Percentiles rank a stretch among this genome's conserved stretches.
Evolutionary conservation across 2,329 filamentous ascomycete genomes (phyloP).

Genomic region (Ophiocordyceps australis): DNA sequence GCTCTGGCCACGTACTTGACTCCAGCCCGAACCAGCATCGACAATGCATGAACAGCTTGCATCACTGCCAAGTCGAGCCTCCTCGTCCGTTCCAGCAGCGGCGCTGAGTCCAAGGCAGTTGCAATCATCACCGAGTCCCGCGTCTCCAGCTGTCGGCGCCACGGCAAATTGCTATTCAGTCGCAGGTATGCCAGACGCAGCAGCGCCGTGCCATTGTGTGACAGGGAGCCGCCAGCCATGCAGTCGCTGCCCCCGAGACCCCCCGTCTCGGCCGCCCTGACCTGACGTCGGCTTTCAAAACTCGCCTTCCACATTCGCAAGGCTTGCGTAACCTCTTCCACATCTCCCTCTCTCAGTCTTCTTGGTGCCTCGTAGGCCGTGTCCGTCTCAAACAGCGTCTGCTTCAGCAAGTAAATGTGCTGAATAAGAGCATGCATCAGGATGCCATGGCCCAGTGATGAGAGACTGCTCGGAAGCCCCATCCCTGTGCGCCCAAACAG

Average conservation of each 20-base stretch:
- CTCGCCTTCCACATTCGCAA: slow-evolving; percentile 38
- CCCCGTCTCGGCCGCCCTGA: slow-evolving; percentile 27
- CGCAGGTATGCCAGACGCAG: slow-evolving; percentile 44
- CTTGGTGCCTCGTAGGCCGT: slow-evolving; percentile 30
- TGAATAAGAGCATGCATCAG: slow-evolving; percentile 56
- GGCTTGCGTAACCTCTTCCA: slow-evolving; percentile 36
- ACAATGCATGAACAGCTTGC: slow-evolving; percentile 50
- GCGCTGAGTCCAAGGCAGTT: slow-evolving; percentile 37
- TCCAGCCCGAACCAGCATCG: slow-evolving; percentile 44
- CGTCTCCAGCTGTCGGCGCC: slow-evolving; percentile 44
- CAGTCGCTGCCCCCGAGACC: slow-evolving; percentile 28
- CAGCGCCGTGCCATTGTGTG: slow-evolving; percentile 46
- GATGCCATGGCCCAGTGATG: slow-evolving; percentile 50
- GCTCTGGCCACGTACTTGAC: slow-evolving; percentile 44
- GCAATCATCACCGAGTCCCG: slow-evolving; percentile 45
- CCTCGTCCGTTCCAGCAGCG: slow-evolving; percentile 37
- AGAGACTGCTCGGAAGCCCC: slow-evolving; percentile 28
- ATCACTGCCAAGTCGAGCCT: slow-evolving; percentile 45
- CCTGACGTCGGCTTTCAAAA: slow-evolving; percentile 36
- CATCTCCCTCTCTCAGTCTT: slow-evolving; percentile 32
- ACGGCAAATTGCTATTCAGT: slow-evolving; percentile 45
- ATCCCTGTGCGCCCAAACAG: slow-evolving; percentile 33
- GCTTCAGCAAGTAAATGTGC: slow-evolving; percentile 52
- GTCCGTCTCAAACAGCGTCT: slow-evolving; percentile 33
- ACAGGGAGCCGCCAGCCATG: slow-evolving; percentile 39